A percentile compares a stretch with the other conserved stretches of the same genome.
Conservation (phyloP, 78 protist species). For the Chrysochromulina tobinii region DNA sequence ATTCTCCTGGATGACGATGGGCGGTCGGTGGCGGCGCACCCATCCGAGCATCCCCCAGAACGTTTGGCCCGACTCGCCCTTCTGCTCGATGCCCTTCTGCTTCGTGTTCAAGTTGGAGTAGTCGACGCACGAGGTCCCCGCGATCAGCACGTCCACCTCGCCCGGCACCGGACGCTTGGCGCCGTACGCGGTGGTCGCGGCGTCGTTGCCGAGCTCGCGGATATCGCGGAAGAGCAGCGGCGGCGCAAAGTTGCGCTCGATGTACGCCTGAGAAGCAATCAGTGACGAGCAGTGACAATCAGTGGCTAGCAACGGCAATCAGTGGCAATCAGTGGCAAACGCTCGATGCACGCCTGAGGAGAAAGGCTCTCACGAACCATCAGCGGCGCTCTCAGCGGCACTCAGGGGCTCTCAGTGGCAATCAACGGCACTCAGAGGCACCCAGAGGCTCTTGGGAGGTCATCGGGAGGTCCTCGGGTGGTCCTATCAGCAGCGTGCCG, state of each 20-base stretch:
- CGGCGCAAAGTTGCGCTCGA: slow-evolving; percentile 55
- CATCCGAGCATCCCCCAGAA: slow-evolving; percentile 42
- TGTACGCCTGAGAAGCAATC: slow-evolving; percentile 22
- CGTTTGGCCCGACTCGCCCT: slow-evolving; percentile 55
- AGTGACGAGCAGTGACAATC: no score
- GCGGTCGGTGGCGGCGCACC: not conserved
- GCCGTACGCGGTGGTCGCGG: slow-evolving; percentile 57
- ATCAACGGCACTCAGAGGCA: no score
- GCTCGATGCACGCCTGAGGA: no score
- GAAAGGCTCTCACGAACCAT: no score
- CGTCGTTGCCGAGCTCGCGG: slow-evolving; percentile 42
- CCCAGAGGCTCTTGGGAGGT: no score
- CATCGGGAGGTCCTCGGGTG: no score
- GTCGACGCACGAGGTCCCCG: slow-evolving; percentile 54
- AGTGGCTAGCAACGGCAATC: no score
- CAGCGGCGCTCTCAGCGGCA: no score
- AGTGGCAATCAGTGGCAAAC: no score
- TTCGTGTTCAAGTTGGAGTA: slow-evolving; percentile 17
- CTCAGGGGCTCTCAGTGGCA: no score
- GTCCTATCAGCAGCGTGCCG: no score
- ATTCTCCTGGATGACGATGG: slow-evolving; percentile 40
- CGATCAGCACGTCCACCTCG: slow-evolving; percentile 47
- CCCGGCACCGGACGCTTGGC: not conserved
- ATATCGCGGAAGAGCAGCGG: slow-evolving; percentile 48
- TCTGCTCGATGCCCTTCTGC: slow-evolving; percentile 30